Percentiles rank a stretch among this genome's conserved stretches.
These are phyloP conservation scores for Dionaea muscipula DNA, from an alignment of 179 eudicot genomes.

Conservation along the genomic window DNA sequence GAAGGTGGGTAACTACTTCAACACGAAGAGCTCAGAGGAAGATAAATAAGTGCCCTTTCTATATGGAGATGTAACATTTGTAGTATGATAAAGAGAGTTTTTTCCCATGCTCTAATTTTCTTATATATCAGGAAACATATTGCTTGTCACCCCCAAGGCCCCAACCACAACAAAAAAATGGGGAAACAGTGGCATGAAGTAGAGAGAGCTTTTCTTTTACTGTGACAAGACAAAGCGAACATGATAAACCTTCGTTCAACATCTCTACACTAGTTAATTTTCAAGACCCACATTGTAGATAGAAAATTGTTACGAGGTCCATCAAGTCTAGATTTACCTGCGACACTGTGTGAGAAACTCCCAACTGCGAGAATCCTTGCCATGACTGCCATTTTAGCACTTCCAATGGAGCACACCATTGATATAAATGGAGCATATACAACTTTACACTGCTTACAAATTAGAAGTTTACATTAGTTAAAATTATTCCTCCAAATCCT, in stretches of 20 bases:
- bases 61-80: not conserved
- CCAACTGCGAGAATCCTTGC: slow-evolving; percentile 43
- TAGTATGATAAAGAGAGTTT: not conserved
- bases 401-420: slow-evolving; percentile 47
- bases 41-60: not conserved
- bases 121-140: not conserved
- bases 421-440: too few relatives aligned
- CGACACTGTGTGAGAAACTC: slow-evolving; percentile 24
- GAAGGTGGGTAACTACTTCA: not conserved
- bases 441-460: too few relatives aligned
- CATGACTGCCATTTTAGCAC: slow-evolving; percentile 57
- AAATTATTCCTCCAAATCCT: too few relatives aligned
- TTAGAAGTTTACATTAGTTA: too few relatives aligned
- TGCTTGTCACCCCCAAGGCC: not conserved
- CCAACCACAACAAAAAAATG: too few relatives aligned
- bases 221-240: too few relatives aligned
- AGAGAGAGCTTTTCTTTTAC: too few relatives aligned
- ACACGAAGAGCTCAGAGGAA: too few relatives aligned
- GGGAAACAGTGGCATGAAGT: too few relatives aligned
- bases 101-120: not conserved
- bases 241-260: too few relatives aligned
- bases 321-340: slow-evolving; percentile 27
- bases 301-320: not conserved
- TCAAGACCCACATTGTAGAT: not conserved
- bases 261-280: not conserved